Conservation (phyloP, 2,329 filamentous ascomycete species). For the Colletotrichum filicis region DNA sequence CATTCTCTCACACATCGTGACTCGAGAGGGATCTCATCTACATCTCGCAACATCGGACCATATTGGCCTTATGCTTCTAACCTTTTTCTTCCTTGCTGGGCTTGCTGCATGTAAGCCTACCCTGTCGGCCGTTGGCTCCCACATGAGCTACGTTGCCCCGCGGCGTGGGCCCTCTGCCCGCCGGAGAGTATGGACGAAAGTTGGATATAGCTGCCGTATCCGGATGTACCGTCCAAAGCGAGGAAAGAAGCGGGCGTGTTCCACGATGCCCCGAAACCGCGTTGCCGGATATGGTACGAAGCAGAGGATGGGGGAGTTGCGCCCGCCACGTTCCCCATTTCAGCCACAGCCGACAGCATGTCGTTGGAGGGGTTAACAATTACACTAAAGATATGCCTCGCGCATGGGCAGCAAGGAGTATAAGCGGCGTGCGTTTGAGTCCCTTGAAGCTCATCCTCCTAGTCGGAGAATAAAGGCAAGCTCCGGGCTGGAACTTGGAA, state of each 20-base stretch:
- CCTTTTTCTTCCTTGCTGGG: neutral
- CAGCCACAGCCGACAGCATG: neutral
- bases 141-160: constrained; percentile 14
- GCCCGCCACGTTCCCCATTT: neutral
- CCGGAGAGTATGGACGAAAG: neutral
- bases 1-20: neutral
- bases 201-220: constrained; percentile 2
- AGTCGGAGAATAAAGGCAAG: constrained; percentile 13
- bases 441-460: neutral
- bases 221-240: neutral
- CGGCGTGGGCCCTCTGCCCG: neutral
- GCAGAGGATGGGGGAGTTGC: neutral
- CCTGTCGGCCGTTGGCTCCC: constrained; percentile 9
- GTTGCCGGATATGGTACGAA: constrained; percentile 12
- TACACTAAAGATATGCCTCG: neutral
- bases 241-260: constrained; percentile 4
- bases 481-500: neutral
- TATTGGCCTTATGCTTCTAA: neutral
- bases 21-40: neutral
- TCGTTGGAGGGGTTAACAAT: neutral
- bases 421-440: constrained; percentile 1
- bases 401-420: neutral
- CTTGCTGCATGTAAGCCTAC: constrained; percentile 2
- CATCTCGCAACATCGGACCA: neutral
- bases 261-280: constrained; percentile 1